Conservation (phyloP, 2,329 filamentous ascomycete genomes). For the Talaromyces sp. region DNA sequence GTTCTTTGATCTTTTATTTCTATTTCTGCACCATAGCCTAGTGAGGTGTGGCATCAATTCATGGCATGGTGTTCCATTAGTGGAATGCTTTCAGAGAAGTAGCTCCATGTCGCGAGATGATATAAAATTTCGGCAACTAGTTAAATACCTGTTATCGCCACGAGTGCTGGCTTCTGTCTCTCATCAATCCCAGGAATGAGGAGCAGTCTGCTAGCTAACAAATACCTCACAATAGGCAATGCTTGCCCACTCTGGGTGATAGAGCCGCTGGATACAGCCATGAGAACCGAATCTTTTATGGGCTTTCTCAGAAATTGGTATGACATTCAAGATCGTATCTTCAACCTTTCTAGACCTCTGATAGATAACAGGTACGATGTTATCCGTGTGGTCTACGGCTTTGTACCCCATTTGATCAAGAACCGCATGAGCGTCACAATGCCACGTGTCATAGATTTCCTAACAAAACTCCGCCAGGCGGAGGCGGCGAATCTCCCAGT, state of each 20-base stretch:
- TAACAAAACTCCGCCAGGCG: neutral
- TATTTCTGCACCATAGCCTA: neutral
- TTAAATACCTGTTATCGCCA: neutral
- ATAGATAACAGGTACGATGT: neutral
- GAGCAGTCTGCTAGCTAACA: conserved; percentile 24
- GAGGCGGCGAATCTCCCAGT: neutral
- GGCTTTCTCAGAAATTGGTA: conserved; percentile 37
- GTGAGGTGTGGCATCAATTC: neutral
- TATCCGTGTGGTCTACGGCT: neutral
- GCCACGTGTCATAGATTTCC: neutral
- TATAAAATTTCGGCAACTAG: neutral
- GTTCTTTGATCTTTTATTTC: neutral
- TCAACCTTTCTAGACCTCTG: neutral
- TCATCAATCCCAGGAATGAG: neutral
- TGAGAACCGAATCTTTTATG: conserved; percentile 34
- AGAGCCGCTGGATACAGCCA: conserved; percentile 23
- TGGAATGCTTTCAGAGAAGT: too few relatives aligned
- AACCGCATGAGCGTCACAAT: neutral
- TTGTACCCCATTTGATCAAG: neutral
- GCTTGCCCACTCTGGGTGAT: conserved; percentile 24
- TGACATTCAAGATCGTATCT: conserved; percentile 31
- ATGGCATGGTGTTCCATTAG: neutral
- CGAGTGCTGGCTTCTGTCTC: neutral
- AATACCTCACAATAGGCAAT: conserved; percentile 51
- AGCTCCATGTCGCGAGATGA: too few relatives aligned